phyloP scores from a whole-genome alignment of 148 eudicot genomes.

The Fagopyrum homotropicum region DNA sequence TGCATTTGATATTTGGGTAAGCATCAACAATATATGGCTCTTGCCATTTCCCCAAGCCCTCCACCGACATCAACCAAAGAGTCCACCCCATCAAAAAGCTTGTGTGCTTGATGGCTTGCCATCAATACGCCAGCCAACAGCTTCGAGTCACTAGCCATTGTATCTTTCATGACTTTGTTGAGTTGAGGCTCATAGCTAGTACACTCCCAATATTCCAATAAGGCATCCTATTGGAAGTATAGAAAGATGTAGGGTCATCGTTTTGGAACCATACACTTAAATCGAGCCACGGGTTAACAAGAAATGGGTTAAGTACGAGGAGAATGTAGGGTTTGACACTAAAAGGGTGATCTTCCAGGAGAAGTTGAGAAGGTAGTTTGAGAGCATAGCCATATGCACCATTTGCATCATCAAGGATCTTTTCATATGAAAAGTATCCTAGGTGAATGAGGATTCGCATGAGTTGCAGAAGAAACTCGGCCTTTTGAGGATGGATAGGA shows the following conservation, averaged over 20 bases:
- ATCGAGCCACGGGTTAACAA: conserved; percentile 17
- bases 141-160: conserved; percentile 32
- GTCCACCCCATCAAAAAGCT: conserved; percentile 17
- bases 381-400: conserved; percentile 17
- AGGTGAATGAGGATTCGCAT: conserved; percentile 25
- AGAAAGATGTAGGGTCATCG: conserved; percentile 17
- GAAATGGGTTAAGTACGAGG: conserved; percentile 15
- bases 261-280: conserved; percentile 21
- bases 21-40: conserved; percentile 12
- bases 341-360: conserved; percentile 20
- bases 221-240: conserved; percentile 17
- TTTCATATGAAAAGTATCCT: conserved; percentile 15
- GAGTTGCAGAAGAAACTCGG: conserved; percentile 10
- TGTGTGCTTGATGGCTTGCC: neutral
- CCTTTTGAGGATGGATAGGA: conserved; percentile 16
- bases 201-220: conserved; percentile 28
- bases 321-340: conserved; percentile 15
- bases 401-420: neutral
- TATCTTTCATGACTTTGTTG: conserved; percentile 18
- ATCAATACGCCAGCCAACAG: conserved; percentile 17
- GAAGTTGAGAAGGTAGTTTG: conserved; percentile 23
- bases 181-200: conserved; percentile 9
- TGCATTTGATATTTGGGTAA: conserved; percentile 13
- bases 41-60: conserved; percentile 16
- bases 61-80: conserved; percentile 27